These are phyloP conservation scores for Aspergillus asperescens DNA, from an alignment of 495 filamentous ascomycete species.

Conservation along the genomic window DNA sequence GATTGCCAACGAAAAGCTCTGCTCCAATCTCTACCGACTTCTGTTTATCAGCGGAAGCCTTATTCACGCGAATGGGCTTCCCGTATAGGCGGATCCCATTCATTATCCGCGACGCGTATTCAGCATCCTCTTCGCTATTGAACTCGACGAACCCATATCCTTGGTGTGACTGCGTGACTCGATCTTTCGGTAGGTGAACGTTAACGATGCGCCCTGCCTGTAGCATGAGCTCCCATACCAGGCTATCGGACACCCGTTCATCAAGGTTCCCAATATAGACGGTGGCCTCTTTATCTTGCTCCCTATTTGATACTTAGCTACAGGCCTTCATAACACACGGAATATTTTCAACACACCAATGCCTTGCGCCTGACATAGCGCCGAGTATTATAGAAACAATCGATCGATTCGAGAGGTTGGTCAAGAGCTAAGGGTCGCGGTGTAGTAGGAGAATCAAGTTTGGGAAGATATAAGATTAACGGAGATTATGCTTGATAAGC, in stretches of 20 bases:
- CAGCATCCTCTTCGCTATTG: constrained; percentile 90
- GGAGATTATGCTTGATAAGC: too few species aligned
- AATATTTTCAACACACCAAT: constrained; percentile 57
- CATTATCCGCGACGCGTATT: constrained; percentile 95
- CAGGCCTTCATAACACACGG: not conserved
- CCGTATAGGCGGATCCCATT: constrained; percentile 91
- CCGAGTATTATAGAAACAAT: constrained; percentile 10
- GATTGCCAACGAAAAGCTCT: constrained; percentile 93
- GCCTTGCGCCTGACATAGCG: constrained; percentile 67
- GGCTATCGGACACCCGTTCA: constrained; percentile 83
- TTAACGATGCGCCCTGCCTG: constrained; percentile 95
- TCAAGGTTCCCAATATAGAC: constrained; percentile 98
- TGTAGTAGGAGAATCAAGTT: not conserved
- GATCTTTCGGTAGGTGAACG: constrained; percentile 95
- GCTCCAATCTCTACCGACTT: constrained; percentile 94
- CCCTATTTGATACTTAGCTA: constrained; percentile 51
- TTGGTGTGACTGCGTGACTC: constrained; percentile 93
- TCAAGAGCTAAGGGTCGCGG: not conserved
- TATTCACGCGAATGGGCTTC: constrained; percentile 96
- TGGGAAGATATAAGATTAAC: not conserved
- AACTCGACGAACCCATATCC: constrained; percentile 99
- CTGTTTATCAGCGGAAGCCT: constrained; percentile 93
- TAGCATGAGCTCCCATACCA: constrained; percentile 96
- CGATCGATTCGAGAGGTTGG: not conserved
- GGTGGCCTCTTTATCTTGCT: constrained; percentile 98